Percentiles rank a stretch among this genome's conserved stretches.
These are phyloP conservation scores for Delphinella strobiligena DNA, from an alignment of 2,329 filamentous ascomycete species.

Conservation along the genomic window DNA sequence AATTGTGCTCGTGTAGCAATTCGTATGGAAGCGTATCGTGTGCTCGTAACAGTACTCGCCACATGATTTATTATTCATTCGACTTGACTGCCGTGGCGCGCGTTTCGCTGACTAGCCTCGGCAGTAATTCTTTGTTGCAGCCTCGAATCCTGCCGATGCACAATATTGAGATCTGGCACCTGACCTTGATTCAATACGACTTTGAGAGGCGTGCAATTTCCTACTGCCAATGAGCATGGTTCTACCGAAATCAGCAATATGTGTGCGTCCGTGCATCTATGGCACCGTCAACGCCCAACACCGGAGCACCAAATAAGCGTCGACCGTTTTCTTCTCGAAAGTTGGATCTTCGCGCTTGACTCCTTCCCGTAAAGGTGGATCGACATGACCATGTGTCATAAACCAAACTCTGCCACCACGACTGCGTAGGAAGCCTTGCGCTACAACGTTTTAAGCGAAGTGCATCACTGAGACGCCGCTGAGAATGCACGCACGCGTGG, in stretches of 20 bases:
- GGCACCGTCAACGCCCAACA: not conserved
- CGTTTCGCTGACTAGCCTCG: too few relatives aligned
- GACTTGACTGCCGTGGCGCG: too few relatives aligned
- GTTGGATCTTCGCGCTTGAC: not conserved
- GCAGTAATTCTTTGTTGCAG: too few relatives aligned
- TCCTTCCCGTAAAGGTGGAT: not conserved
- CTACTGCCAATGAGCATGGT: not conserved
- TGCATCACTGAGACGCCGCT: not conserved
- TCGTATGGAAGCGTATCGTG: too few relatives aligned
- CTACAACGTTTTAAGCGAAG: not conserved
- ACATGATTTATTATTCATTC: too few relatives aligned
- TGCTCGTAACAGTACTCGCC: too few relatives aligned
- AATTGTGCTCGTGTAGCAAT: too few relatives aligned
- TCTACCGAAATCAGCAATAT: not conserved
- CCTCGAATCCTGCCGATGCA: too few relatives aligned
- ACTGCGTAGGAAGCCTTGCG: not conserved
- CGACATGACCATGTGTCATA: not conserved
- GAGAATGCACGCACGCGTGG: not conserved
- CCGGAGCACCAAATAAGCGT: not conserved
- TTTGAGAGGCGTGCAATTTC: not conserved
- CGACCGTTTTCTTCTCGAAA: not conserved
- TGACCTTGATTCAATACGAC: not conserved
- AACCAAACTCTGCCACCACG: not conserved
- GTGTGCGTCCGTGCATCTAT: not conserved
- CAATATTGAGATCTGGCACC: not conserved